Evolutionary conservation across 2,329 filamentous ascomycete species (phyloP).

Genomic region (Xylogone sp.): DNA sequence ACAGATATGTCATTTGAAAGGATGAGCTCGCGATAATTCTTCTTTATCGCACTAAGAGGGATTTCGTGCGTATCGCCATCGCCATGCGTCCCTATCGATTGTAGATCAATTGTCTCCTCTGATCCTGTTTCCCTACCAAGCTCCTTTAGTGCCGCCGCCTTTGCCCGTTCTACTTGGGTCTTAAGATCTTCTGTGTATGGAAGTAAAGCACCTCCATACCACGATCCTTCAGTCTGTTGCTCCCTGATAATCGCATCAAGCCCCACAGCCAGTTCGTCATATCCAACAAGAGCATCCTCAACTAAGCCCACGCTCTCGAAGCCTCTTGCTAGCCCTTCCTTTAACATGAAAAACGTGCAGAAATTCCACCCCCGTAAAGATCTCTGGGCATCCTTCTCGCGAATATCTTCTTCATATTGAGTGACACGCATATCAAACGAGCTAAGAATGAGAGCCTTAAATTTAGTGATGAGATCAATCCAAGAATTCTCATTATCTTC

Average conservation of each 20-base stretch:
- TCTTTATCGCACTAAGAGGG: conserved; percentile 60
- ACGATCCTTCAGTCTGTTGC: conserved; percentile 55
- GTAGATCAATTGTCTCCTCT: conserved; percentile 40
- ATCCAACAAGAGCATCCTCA: conserved; percentile 90
- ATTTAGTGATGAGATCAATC: conserved; percentile 77
- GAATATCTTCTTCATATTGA: conserved; percentile 96
- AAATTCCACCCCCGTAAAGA: conserved; percentile 96
- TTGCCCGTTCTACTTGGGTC: conserved; percentile 49
- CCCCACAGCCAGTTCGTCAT: conserved; percentile 88
- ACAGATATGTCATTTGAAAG: conserved; percentile 91
- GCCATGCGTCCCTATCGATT: conserved; percentile 36
- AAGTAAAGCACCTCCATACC: conserved; percentile 69
- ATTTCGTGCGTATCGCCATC: conserved; percentile 48
- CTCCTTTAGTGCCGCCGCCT: conserved; percentile 35
- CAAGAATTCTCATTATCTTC: conserved; percentile 80
- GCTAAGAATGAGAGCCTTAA: conserved; percentile 80
- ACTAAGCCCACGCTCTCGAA: conserved; percentile 96
- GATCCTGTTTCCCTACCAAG: conserved; percentile 33
- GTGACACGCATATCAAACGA: conserved; percentile 89
- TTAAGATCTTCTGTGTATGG: conserved; percentile 71
- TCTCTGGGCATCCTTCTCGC: conserved; percentile 86
- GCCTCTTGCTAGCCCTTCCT: conserved; percentile 87
- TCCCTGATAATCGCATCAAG: conserved; percentile 80
- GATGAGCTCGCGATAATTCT: conserved; percentile 88
- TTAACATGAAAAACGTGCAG: conserved; percentile 97